Base-by-base conservation (phyloP, 257 asterid species). In the Prunella vulgaris region DNA sequence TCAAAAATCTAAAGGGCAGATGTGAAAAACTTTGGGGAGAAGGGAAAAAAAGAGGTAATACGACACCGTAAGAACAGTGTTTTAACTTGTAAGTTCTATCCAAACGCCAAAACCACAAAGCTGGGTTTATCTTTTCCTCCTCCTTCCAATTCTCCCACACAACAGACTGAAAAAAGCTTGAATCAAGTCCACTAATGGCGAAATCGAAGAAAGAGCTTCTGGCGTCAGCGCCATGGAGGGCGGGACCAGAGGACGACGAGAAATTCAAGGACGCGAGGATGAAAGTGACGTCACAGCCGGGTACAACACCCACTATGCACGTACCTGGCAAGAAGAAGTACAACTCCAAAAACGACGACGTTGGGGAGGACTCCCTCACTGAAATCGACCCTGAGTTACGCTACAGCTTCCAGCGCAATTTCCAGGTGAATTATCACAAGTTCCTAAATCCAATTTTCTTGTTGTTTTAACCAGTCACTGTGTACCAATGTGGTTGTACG, bases 201-300 rank as follows among this genome's bases (percentile, higher is more conserved):
- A 88, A 87, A 79, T 73, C 84, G 57, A 93, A 90, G 91, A 93
- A 93, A 77, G 98, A 90, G 88, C 79, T 93, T 60, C 85, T 90
- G 58, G 80, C 88, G 13, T 88, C 99, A 62, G 99, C 99, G 3
- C 99, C 97, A 42, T 93, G 97, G 99, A 84, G 97, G 80, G 90
- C 77, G 58, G 93, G 79, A 40, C 64, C 84, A 2, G 76, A 79
- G 5, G 72, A 30, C 27, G 83, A 84, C 5, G 87, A 88, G 18
- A 89, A 83, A 59, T 93, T 93, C 93, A 87, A 86, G 46, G 97
- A 90, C 68, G 93, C 91, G 13, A 83, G 72, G 82, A 62, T 93
- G 61, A 93, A 84, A 76, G 94, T 87, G 20, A 88, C 94, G 73
- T 81, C 81, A 56, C 92, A 87, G 79, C 97, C 96, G 0, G 99